Evolutionary conservation across 2,329 filamentous ascomycete species (phyloP).

Genomic region (Fusarium buxicola): DNA sequence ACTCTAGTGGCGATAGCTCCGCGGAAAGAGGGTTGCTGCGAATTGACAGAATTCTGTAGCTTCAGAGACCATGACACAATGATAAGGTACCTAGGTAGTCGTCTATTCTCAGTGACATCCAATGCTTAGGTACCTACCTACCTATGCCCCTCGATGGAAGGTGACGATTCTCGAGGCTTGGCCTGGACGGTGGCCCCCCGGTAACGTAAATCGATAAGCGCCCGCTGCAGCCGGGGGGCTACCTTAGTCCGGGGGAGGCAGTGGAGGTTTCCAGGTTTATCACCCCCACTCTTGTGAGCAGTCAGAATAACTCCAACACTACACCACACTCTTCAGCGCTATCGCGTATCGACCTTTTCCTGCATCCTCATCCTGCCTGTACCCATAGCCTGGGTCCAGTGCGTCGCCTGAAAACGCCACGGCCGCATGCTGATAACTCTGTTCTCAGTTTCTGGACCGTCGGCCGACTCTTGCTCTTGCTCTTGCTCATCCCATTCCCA

Average conservation of each 20-base stretch:
- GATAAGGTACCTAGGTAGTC: no score
- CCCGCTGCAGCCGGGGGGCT: constrained; percentile 19
- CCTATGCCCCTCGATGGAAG: no score
- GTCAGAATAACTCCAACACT: constrained; percentile 8
- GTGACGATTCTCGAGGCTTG: constrained; percentile 8
- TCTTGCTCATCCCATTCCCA: constrained; percentile 1
- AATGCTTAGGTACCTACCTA: no score
- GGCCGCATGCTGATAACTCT: constrained; percentile 12
- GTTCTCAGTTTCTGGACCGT: constrained; percentile 8
- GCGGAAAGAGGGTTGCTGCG: no score
- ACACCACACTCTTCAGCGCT: no score
- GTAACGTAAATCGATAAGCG: constrained; percentile 38
- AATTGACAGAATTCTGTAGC: no score
- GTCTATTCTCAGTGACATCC: no score
- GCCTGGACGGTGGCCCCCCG: constrained; percentile 1
- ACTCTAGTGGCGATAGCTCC: no score
- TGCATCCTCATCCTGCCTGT: neutral
- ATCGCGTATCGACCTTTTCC: neutral
- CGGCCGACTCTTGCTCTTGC: constrained; percentile 1
- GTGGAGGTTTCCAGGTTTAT: no score
- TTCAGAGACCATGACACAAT: no score
- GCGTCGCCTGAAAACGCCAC: constrained; percentile 17
- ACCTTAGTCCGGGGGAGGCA: constrained; percentile 24
- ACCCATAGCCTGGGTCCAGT: constrained; percentile 11
- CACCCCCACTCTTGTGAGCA: constrained; percentile 26